These are phyloP conservation scores for Nitzschia putrida DNA, from an alignment of 108 stramenopile species.

Conservation along the genomic window DNA sequence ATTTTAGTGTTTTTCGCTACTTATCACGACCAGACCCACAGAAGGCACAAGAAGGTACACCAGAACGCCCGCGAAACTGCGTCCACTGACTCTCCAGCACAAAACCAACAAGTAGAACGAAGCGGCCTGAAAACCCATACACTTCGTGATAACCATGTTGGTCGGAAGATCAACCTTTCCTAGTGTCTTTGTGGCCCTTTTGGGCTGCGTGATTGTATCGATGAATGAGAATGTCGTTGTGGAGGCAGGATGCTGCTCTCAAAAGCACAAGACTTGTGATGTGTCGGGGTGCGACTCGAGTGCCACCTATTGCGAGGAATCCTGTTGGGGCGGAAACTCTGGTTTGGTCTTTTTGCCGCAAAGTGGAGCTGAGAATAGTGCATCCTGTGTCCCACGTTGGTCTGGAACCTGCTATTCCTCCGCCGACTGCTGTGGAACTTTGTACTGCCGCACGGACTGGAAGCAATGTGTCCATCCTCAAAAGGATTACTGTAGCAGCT, in stretches of 20 bases:
- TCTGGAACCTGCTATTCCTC: not conserved
- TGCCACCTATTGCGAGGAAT: not conserved
- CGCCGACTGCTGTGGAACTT: slow-evolving; percentile 7
- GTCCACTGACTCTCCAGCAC: no score
- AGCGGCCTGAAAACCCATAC: no score
- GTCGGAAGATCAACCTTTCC: no score
- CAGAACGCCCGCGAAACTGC: no score
- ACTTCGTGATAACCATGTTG: no score
- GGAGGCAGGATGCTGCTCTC: slow-evolving; percentile 13
- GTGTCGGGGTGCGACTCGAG: not conserved
- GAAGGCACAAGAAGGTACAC: no score
- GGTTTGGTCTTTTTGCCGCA: not conserved
- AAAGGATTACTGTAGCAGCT: not conserved
- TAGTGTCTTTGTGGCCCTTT: no score
- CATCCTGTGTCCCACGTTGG: not conserved
- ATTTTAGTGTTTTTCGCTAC: no score
- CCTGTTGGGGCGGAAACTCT: slow-evolving; percentile 5
- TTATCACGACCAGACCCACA: no score
- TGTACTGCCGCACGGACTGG: not conserved
- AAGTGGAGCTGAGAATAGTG: not conserved
- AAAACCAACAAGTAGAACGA: no score
- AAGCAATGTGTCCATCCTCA: slow-evolving; percentile 4
- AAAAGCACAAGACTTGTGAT: slow-evolving; percentile 10
- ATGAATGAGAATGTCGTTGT: no score
- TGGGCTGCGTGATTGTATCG: no score